Evolutionary conservation across 495 filamentous ascomycete species (phyloP), one percentile per base, ranked within the genome.

Genomic region (Halenospora varia): DNA sequence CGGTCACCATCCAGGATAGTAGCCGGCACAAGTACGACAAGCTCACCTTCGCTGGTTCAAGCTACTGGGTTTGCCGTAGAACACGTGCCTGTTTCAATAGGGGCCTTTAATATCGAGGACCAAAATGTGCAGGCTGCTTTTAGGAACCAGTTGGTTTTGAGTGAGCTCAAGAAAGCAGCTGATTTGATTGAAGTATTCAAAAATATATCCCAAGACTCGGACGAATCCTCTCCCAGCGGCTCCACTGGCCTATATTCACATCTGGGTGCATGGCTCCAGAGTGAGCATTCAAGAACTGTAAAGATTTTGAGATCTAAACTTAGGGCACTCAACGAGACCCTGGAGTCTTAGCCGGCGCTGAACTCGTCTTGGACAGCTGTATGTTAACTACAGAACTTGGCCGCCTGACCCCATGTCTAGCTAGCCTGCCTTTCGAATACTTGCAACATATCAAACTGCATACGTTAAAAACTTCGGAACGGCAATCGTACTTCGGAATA

Each of bases 91-190:
- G 48, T 67, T 40, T 53, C 57, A 41, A 57, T 67, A 17, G 64
- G 64, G 18, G 40, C 52, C 46, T 64, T 67, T 50, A 53, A 46
- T 39, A 57, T 64, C 22, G 64, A 67, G 19, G 64, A 67, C 55
- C 49, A 49, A 17, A 53, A 59, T 51, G 22, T 64, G 45, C 62
- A 67, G 58, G 59, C 53, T 25, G 55, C 49, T 8, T 53, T 67
- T 19, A 62, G 51, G 25, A 61, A 51, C 25, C 61, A 61, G 47
- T 53, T 65, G 48, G 45, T 65, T 11, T 53, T 62, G 44, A 59
- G 58, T 29, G 62, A 65, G 46, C 58, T 65, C 19, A 65, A 56
- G 48, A 61, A 59, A 51, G 29, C 45, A 47, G 54, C 54, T 13
- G 48, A 19, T 52, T 35, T 65, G 54, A 65, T 65, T 42, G 62